Base-by-base conservation (phyloP, 768 basidiomycete species). In the Gautieria morchelliformis region DNA sequence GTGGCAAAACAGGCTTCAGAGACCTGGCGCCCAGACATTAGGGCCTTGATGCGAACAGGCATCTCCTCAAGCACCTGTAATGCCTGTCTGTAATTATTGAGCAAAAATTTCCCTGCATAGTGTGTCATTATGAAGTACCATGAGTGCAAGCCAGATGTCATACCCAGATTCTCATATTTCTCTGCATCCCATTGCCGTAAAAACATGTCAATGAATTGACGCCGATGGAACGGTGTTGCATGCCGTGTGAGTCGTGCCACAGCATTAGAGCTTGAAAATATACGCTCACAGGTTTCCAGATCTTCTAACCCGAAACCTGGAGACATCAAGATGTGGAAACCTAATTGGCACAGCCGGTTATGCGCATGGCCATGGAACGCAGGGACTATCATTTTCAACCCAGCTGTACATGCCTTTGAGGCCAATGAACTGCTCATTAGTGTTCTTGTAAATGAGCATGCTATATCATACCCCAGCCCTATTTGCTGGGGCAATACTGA, bases 261-360 rank as follows among this genome's bases (percentile, higher is more conserved):
- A n/a, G n/a, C n/a, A n/a, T n/a, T n/a, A n/a, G n/a, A n/a, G n/a
- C n/a, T n/a, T n/a, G n/a, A n/a, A n/a, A n/a, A n/a, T n/a, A n/a
- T n/a, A n/a, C n/a, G n/a, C n/a, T n/a, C n/a, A n/a, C n/a, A n/a
- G n/a, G n/a, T 69, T 40, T 71, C 68, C 6, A 72, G 58, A 53
- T 74, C 74, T 56, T 72, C 71, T 1, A 74, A 49, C n/a, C 73
- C 72, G 19, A 64, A 62, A 2, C 72, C 68, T 4, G 49, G 44
- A 15, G 70, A 66, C 42, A 45, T 52, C 52, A 47, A 9, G 45
- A 69, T 72, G 49, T 73, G 72, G 55, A 68, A 59, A n/a, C 54
- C 20, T 1, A 68, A 53, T 54, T 74, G 72, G 49, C 72, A 75
- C 12, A 33, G 11, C 15, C 24, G 40, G 61, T 63, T 30, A 46